Evolutionary conservation across 2,329 filamentous ascomycete genomes (phyloP).

Genomic region (Pseudogymnoascus sp.): DNA sequence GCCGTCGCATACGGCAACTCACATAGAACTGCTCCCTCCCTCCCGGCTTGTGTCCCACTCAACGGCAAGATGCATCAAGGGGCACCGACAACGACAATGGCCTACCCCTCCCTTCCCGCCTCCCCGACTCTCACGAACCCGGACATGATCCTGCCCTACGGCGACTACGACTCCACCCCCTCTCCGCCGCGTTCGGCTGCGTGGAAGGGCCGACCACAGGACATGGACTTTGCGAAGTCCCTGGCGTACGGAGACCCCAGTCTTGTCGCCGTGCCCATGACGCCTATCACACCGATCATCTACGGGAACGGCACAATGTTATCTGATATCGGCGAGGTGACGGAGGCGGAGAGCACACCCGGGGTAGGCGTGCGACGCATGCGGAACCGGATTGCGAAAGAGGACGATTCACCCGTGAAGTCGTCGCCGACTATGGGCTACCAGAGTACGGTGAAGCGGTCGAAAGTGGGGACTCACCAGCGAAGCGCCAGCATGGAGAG

Average conservation of each 20-base stretch:
- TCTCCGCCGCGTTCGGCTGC: slow-evolving; percentile 32
- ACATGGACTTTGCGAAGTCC: slow-evolving; percentile 33
- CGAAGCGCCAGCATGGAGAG: slow-evolving; percentile 52
- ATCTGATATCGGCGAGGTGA: slow-evolving; percentile 55
- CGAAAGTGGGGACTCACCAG: slow-evolving; percentile 38
- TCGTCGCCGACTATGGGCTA: slow-evolving; percentile 41
- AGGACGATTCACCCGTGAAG: slow-evolving; percentile 26
- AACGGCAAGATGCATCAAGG: slow-evolving; percentile 11
- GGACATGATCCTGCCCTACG: slow-evolving; percentile 85
- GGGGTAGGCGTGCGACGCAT: slow-evolving; percentile 26
- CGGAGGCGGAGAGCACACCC: slow-evolving; percentile 43
- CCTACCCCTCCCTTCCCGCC: slow-evolving; percentile 48
- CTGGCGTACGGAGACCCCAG: slow-evolving; percentile 23
- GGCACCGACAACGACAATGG: slow-evolving; percentile 22
- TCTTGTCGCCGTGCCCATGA: slow-evolving; percentile 37
- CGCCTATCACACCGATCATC: slow-evolving; percentile 56
- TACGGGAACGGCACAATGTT: slow-evolving; percentile 64
- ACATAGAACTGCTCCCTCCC: background rate
- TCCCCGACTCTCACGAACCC: slow-evolving; percentile 88
- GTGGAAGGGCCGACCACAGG: slow-evolving; percentile 24
- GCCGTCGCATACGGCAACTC: background rate
- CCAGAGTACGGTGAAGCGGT: slow-evolving; percentile 39
- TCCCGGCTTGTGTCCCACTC: slow-evolving; percentile 1
- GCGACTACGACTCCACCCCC: slow-evolving; percentile 51
- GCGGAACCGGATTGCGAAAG: slow-evolving; percentile 23